Base-by-base conservation (phyloP, 768 basidiomycete species). In the Russula lepida region DNA sequence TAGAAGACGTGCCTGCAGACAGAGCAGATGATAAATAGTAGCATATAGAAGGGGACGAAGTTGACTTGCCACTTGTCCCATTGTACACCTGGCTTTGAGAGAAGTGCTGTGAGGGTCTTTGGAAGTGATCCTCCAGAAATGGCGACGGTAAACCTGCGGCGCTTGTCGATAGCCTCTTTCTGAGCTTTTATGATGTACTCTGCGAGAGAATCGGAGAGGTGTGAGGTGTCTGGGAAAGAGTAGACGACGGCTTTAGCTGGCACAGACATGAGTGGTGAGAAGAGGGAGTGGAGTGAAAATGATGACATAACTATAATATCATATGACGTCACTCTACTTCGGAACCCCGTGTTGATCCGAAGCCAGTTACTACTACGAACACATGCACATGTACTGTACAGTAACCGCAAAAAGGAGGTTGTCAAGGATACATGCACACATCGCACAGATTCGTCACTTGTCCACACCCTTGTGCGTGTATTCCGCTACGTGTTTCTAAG, bases 111-210 rank as follows among this genome's bases (percentile, higher is more conserved):
- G 67, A 99, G 84, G 74, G 89, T 81, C 68, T 83, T 84, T 28
- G 95, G 94, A 41, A 98, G 81, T 1, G 89, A 91, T 8, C 97
- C 95, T 12, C 97, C 97, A 4, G 93, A 95, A 69, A 98, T 77
- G 59, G 97, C 97, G 70, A 99, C 70, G 57, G 92, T 89, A 79
- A 99, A 99, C 63, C 82, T 83, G 70, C 87, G 89, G 74, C 92
- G 86, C 76, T 89, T 93, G 71, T 85, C 83, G 69, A 98, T 79
- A 41, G 95, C 83, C 27, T 98, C 92, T 63, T 82, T 88, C 77
- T 98, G 95, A 0, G 89, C 90, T 65, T 88, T 89, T 67, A 89
- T 64, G 56, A 98, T 82, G 72, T 95, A 98, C 50, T 79, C 73
- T 0, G 94, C 89, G 67, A 99, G 85, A 0, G 84, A 79, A 0